These are phyloP conservation scores for Rhodotorula sp. DNA, from an alignment of 1,284 basidiomycete genomes.

Conservation along the genomic window DNA sequence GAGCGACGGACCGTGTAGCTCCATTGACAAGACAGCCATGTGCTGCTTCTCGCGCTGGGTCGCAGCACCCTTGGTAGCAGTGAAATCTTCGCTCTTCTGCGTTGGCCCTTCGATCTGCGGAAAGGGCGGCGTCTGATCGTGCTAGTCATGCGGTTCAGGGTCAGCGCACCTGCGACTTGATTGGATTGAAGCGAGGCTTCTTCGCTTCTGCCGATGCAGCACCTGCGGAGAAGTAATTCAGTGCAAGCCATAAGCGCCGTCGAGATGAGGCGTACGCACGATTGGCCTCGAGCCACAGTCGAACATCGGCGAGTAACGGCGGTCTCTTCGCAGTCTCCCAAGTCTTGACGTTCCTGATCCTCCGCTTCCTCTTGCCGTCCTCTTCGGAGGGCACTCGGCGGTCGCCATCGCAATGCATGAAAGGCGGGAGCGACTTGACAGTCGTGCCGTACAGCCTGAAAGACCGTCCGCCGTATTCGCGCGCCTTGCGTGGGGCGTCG, in stretches of 20 bases:
- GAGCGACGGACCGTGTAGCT: slow-evolving; percentile 67
- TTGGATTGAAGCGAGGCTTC: slow-evolving; percentile 31
- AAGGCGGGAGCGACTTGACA: slow-evolving; percentile 48
- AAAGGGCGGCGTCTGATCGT: slow-evolving; percentile 5
- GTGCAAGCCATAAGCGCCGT: not conserved
- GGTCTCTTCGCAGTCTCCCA: slow-evolving; percentile 56
- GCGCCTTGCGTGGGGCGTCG: slow-evolving; percentile 60
- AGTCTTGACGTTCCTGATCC: not conserved
- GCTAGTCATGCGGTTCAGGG: no score
- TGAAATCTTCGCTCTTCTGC: slow-evolving; percentile 64
- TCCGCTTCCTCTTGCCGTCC: not conserved
- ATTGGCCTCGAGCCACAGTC: slow-evolving; percentile 56
- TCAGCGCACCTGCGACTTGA: slow-evolving; percentile 46
- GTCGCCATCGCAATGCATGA: slow-evolving; percentile 23
- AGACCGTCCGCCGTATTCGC: slow-evolving; percentile 75
- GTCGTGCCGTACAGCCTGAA: slow-evolving; percentile 62
- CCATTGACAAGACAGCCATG: slow-evolving; percentile 78
- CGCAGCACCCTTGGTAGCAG: slow-evolving; percentile 53
- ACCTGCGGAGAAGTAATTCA: not conserved
- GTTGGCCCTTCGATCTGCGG: slow-evolving; percentile 73
- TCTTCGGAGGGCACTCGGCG: not conserved
- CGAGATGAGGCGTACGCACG: not conserved
- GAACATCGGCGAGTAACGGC: slow-evolving; percentile 58
- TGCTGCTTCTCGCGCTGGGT: slow-evolving; percentile 63
- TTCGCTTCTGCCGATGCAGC: slow-evolving; percentile 19